These are phyloP conservation scores for Phaeodactylum tricornutum DNA, from an alignment of 108 stramenopile genomes.

Conservation along the genomic window DNA sequence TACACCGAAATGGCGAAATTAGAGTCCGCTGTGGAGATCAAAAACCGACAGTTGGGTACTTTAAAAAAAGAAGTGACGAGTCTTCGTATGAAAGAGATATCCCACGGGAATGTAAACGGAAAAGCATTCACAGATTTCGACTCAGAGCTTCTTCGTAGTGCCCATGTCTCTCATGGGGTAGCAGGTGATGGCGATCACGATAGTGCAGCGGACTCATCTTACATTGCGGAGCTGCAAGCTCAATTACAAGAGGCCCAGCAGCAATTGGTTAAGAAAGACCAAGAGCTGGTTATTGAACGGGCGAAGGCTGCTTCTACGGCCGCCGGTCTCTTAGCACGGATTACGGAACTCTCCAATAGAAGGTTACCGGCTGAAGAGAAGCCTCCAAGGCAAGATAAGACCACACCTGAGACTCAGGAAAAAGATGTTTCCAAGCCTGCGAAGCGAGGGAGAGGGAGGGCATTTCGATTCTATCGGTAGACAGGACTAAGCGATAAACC, in stretches of 20 bases:
- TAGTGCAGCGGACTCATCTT: neutral
- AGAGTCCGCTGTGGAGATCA: neutral
- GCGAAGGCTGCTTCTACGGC: conserved; percentile 8
- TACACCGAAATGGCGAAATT: neutral
- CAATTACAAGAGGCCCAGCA: conserved; percentile 6
- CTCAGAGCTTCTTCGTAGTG: too few relatives aligned
- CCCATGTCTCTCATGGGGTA: too few relatives aligned
- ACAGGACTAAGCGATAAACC: too few relatives aligned
- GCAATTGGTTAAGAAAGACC: conserved; percentile 9
- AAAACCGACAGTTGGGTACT: conserved; percentile 2
- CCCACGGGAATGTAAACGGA: too few relatives aligned
- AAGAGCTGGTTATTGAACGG: conserved; percentile 12
- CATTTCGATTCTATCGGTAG: too few relatives aligned
- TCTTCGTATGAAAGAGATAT: neutral
- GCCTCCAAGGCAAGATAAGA: too few relatives aligned
- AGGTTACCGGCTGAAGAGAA: too few relatives aligned
- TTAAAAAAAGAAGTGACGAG: conserved; percentile 4
- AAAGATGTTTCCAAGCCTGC: too few relatives aligned
- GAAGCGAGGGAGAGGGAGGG: too few relatives aligned
- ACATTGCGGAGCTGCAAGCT: conserved; percentile 4
- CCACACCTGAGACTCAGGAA: too few relatives aligned
- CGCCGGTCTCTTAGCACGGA: conserved; percentile 6
- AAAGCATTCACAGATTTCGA: too few relatives aligned
- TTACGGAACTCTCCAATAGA: too few relatives aligned
- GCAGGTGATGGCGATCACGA: neutral